phyloP scores from a whole-genome alignment of 805 yeast species.

The Candida verbasci region DNA sequence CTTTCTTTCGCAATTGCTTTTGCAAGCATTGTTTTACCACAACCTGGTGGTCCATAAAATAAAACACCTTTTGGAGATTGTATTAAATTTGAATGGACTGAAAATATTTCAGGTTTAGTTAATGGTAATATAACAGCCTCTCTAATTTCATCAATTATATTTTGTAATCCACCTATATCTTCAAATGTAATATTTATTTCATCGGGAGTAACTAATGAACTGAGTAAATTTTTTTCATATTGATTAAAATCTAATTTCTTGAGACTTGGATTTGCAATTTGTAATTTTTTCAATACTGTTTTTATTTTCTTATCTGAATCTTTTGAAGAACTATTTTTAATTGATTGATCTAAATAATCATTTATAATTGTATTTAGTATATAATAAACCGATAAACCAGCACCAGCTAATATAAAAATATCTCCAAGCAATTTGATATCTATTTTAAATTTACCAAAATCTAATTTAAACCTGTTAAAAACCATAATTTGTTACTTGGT shows the following conservation, averaged over 20 bases:
- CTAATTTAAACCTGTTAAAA: slow-evolving; percentile 30
- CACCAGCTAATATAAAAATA: slow-evolving; percentile 44
- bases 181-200: slow-evolving; percentile 73
- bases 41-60: slow-evolving; percentile 94
- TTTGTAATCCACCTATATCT: slow-evolving; percentile 87
- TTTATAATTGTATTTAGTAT: slow-evolving; percentile 41
- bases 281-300: slow-evolving; percentile 31
- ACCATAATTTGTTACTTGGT: neutral
- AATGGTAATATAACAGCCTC: slow-evolving; percentile 89
- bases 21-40: slow-evolving; percentile 97
- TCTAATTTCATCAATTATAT: slow-evolving; percentile 74
- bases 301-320: slow-evolving; percentile 62
- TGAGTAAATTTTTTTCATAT: slow-evolving; percentile 75
- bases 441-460: slow-evolving; percentile 33
- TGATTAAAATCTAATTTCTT: slow-evolving; percentile 52
- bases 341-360: slow-evolving; percentile 27
- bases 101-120: slow-evolving; percentile 65
- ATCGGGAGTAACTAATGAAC: slow-evolving; percentile 76
- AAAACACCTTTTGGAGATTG: slow-evolving; percentile 95
- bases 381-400: slow-evolving; percentile 68
- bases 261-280: slow-evolving; percentile 52
- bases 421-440: slow-evolving; percentile 41
- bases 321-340: slow-evolving; percentile 43
- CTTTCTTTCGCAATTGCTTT: slow-evolving; percentile 91
- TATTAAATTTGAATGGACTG: slow-evolving; percentile 60